phyloP scores from a whole-genome alignment of 805 yeast genomes.

The Wickerhamiella kurtzmanii region DNA sequence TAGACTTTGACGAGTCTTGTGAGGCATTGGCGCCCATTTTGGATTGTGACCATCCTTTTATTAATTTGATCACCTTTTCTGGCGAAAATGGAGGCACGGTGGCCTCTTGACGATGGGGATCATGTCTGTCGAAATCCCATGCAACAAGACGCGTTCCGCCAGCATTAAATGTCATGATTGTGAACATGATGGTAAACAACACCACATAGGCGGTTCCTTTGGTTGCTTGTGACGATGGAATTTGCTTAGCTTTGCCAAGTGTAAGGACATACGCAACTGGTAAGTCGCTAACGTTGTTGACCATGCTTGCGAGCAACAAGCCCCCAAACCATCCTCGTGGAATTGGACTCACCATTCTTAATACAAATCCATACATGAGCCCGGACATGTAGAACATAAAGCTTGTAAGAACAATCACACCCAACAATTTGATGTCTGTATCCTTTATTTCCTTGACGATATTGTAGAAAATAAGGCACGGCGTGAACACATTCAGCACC shows the following conservation, averaged over 20 bases:
- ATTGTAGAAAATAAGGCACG: conserved; percentile 63
- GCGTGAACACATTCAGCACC: conserved; percentile 55
- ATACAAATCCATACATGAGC: conserved; percentile 28
- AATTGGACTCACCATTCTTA: conserved; percentile 38
- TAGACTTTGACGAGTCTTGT: neutral
- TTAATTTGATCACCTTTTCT: neutral
- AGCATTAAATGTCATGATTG: conserved; percentile 55
- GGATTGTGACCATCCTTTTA: neutral
- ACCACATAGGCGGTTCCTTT: conserved; percentile 77
- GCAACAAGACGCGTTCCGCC: conserved; percentile 63
- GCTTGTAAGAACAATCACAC: conserved; percentile 43
- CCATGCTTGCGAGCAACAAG: conserved; percentile 51
- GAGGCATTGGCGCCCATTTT: neutral
- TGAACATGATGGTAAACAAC: conserved; percentile 57
- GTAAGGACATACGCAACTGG: conserved; percentile 69
- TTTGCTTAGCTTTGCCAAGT: conserved; percentile 44
- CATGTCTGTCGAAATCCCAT: conserved; percentile 43
- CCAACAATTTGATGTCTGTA: conserved; percentile 55
- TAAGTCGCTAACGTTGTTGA: conserved; percentile 69
- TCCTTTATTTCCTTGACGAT: conserved; percentile 54
- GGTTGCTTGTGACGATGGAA: conserved; percentile 46
- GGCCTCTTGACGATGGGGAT: conserved; percentile 15
- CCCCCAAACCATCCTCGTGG: conserved; percentile 75
- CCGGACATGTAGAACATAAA: conserved; percentile 35
- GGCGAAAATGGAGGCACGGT: conserved; percentile 16